phyloP scores from a whole-genome alignment of 2,329 filamentous ascomycete species.

The Fusarium sp. region DNA sequence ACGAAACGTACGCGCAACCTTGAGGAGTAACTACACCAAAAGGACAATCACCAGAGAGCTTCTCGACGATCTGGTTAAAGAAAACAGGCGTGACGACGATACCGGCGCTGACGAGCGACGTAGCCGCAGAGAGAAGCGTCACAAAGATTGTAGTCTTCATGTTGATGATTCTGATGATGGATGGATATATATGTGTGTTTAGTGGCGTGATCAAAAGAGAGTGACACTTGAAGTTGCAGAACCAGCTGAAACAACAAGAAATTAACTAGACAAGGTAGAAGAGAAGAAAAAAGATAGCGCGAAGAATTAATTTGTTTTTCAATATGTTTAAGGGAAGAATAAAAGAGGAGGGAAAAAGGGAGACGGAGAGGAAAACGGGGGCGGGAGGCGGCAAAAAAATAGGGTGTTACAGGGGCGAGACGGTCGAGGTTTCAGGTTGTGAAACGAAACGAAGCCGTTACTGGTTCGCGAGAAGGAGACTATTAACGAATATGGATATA shows the following conservation, averaged over 20 bases:
- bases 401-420: slow-evolving; percentile 39
- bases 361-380: slow-evolving; percentile 1
- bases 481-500: slow-evolving; percentile 7
- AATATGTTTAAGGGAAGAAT: not conserved
- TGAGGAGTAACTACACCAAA: slow-evolving; percentile 67
- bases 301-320: slow-evolving; percentile 26
- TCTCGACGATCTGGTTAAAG: slow-evolving; percentile 63
- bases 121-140: slow-evolving; percentile 57
- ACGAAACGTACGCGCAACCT: slow-evolving; percentile 66
- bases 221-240: slow-evolving; percentile 27
- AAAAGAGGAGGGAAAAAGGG: not conserved
- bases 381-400: slow-evolving; percentile 26
- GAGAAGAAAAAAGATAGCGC: not conserved
- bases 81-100: slow-evolving; percentile 67
- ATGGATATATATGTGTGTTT: not conserved
- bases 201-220: slow-evolving; percentile 23
- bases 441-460: slow-evolving; percentile 28
- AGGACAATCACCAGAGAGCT: slow-evolving; percentile 62
- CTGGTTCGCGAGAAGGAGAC: slow-evolving; percentile 26
- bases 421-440: slow-evolving; percentile 46
- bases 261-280: slow-evolving; percentile 6
- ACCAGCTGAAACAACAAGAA: slow-evolving; percentile 34
- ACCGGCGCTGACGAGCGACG: slow-evolving; percentile 62
- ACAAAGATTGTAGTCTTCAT: slow-evolving; percentile 49
- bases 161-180: slow-evolving; percentile 1